phyloP scores from a whole-genome alignment of 495 filamentous ascomycete genomes.

The Gamarada debralockiae region DNA sequence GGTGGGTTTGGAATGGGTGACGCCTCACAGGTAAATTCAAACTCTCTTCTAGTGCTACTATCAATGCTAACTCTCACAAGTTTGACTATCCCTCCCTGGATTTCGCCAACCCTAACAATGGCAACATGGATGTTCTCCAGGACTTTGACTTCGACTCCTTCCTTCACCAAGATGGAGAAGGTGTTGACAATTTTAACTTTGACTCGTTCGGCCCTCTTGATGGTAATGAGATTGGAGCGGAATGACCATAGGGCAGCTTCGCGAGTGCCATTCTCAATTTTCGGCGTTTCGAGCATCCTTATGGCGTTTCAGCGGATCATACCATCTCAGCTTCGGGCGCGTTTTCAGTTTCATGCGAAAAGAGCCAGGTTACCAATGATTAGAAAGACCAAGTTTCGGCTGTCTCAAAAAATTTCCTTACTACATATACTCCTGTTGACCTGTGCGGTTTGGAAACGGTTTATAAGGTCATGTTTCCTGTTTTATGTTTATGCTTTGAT shows the following conservation, averaged over 20 bases:
- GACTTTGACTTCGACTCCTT: conserved; percentile 97
- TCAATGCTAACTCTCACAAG: conserved; percentile 6
- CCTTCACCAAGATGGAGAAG: conserved; percentile 52
- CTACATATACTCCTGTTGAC: conserved; percentile 17
- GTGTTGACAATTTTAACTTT: conserved; percentile 41
- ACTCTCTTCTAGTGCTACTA: background rate
- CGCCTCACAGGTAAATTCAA: conserved; percentile 13
- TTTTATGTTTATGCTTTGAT: conserved; percentile 25
- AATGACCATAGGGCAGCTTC: conserved; percentile 26
- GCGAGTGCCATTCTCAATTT: conserved; percentile 20
- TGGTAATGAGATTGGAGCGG: conserved; percentile 44
- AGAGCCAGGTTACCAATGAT: conserved; percentile 19
- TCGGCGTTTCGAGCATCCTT: conserved; percentile 28
- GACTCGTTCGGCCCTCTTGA: conserved; percentile 38
- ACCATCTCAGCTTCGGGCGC: conserved; percentile 18
- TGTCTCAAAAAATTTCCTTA: conserved; percentile 25
- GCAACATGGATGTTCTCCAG: conserved; percentile 69
- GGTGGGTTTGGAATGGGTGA: conserved; percentile 22
- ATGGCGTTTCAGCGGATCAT: conserved; percentile 25
- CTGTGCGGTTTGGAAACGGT: conserved; percentile 20
- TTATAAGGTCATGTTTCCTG: conserved; percentile 11
- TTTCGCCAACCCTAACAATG: conserved; percentile 45
- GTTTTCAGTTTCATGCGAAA: conserved; percentile 25
- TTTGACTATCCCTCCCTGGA: conserved; percentile 36
- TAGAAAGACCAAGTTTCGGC: conserved; percentile 14